Evolutionary conservation across 2,329 filamentous ascomycete species (phyloP).

Genomic region (Helotiales sp.): DNA sequence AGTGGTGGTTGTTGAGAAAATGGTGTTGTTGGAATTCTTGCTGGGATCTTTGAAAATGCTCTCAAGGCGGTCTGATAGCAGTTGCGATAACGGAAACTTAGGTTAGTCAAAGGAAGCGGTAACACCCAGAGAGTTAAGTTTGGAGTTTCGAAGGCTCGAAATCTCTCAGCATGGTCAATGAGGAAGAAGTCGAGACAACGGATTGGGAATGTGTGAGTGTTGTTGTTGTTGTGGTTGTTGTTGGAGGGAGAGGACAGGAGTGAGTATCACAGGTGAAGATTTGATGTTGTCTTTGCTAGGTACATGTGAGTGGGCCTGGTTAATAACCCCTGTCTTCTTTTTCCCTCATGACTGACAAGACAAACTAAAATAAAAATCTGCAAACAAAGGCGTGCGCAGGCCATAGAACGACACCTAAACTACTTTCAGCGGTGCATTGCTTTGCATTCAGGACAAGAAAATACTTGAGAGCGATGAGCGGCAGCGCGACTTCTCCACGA

Average conservation of each 20-base stretch:
- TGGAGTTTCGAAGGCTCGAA: constrained; percentile 40
- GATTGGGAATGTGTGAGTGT: constrained; percentile 4
- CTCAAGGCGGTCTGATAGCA: constrained; percentile 22
- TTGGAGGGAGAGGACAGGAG: neutral
- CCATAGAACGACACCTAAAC: constrained; percentile 15
- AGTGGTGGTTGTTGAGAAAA: constrained; percentile 15
- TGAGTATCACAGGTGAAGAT: constrained; percentile 5
- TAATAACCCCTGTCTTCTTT: neutral
- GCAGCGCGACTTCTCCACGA: neutral
- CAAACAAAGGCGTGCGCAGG: neutral
- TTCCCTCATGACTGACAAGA: neutral
- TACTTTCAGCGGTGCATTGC: neutral
- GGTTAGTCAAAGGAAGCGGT: constrained; percentile 1
- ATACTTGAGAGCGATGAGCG: neutral
- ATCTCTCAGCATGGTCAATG: constrained; percentile 39
- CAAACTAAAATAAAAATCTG: neutral
- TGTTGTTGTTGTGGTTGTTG: neutral
- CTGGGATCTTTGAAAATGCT: constrained; percentile 21
- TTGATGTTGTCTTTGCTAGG: neutral
- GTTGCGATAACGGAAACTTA: constrained; percentile 20
- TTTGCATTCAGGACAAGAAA: too few relatives aligned
- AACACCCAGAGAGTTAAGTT: constrained; percentile 26
- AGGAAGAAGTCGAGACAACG: constrained; percentile 14
- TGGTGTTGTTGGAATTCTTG: constrained; percentile 16
- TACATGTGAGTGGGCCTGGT: neutral